Base-by-base conservation (phyloP, 306 rosid genomes). In the Cyclanthera cordifolia region DNA sequence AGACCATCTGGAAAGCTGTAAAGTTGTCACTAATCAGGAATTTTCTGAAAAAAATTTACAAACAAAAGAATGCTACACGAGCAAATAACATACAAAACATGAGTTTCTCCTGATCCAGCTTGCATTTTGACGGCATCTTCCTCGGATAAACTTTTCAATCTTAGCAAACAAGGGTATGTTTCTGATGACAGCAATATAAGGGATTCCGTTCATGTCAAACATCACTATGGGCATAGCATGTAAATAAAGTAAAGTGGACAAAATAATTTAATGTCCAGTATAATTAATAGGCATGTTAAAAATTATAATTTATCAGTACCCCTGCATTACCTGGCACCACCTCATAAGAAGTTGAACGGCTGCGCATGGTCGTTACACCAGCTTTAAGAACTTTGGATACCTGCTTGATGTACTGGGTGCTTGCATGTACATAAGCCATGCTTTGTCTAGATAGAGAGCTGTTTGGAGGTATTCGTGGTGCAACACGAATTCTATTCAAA, bases 1-100 rank as follows among this genome's bases (percentile, higher is more conserved):
- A 86, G 80, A 75, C 91, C 85, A 73, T 90, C 99, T 78, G 99
- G 97, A 81, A 94, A 86, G 84, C 99, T 94, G 97, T 88, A 83
- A 76, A 78, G 85, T 34, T 66, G 82, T 85, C 86, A 85, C 80
- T 15, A 60, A 81, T 86, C 86, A 85, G 81, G 8, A 49, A 46
- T 59, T 72, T 75, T 69, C 71, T 78, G 69, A 70, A 81, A 68
- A 56, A 41, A 19, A 63, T 63, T 63, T 51, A 17, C 23, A 43
- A 19, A 19, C 68, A 7, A 45, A 64, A 0, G 69, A 17, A 59
- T 80, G 60, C 5, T 11, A 70, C 16, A 14, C 11, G 39, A 53
- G 46, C 16, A 21, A 60, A 24, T 39, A 53, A 78, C 96, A 57
- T 86, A 94, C 99, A 94, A 94, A 74, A 94, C 61, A 71, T 90